phyloP scores from a whole-genome alignment of 2,329 filamentous ascomycete genomes.

The Piedraia hortae region DNA sequence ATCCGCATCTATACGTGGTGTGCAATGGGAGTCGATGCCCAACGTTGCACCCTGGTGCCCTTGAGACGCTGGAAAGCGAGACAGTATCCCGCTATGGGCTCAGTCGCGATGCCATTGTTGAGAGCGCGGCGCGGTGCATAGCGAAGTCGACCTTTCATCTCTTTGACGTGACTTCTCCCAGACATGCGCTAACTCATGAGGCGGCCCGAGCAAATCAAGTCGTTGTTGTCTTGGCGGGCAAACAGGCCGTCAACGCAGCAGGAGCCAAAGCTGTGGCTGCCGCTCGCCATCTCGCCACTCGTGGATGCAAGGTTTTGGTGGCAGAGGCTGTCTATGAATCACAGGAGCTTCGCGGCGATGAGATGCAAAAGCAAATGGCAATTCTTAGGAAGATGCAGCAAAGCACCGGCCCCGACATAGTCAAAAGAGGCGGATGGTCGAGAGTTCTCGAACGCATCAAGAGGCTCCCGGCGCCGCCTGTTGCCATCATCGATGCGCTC shows the following conservation, averaged over 20 bases:
- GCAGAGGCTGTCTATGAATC: conserved; percentile 67
- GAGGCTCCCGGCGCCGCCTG: conserved; percentile 33
- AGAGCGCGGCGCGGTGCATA: conserved; percentile 71
- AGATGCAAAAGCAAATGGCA: conserved; percentile 53
- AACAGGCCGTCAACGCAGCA: conserved; percentile 73
- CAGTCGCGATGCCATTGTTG: conserved; percentile 69
- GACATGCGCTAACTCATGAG: conserved; percentile 5
- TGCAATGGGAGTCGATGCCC: conserved; percentile 27
- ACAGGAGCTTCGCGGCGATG: conserved; percentile 51
- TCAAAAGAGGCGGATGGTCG: conserved; percentile 28
- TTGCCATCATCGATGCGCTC: conserved; percentile 68
- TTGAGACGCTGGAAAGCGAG: conserved; percentile 78
- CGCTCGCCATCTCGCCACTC: conserved; percentile 62
- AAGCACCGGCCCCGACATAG: conserved; percentile 29
- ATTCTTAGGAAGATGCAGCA: conserved; percentile 50
- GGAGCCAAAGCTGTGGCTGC: conserved; percentile 65
- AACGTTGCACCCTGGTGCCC: conserved; percentile 42
- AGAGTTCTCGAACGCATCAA: conserved; percentile 27
- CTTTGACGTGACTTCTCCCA: conserved; percentile 6
- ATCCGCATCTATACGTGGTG: conserved; percentile 24
- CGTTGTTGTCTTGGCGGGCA: conserved; percentile 69
- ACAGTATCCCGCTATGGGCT: conserved; percentile 68
- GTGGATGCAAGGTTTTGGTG: conserved; percentile 52
- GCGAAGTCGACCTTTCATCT: conserved; percentile 45
- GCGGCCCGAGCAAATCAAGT: conserved; percentile 16